A percentile compares a stretch with the other conserved stretches of the same genome.
These are phyloP conservation scores for Malania oleifera DNA, from an alignment of 164 flowering plant genomes.

Conservation along the genomic window DNA sequence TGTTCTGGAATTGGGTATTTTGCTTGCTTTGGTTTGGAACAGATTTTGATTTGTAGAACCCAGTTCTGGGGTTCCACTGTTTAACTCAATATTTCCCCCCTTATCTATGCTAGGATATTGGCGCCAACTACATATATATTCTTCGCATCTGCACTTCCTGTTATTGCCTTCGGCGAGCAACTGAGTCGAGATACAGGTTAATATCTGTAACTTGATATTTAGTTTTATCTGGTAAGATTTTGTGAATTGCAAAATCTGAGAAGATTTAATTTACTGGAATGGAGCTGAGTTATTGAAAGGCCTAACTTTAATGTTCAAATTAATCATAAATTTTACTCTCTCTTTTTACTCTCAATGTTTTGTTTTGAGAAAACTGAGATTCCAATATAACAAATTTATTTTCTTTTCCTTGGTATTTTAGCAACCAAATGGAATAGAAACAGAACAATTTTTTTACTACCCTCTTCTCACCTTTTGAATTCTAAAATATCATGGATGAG, in stretches of 20 bases:
- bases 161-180: constrained; percentile 51
- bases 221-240: no score
- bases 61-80: no score
- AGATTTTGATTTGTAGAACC: not conserved
- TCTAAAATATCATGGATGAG: not conserved
- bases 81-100: not conserved
- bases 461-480: not conserved
- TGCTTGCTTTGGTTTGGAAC: not conserved
- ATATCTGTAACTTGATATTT: not conserved
- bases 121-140: constrained; percentile 39
- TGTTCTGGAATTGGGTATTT: constrained; percentile 31
- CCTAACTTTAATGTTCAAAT: no score
- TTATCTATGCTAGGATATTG: constrained; percentile 29
- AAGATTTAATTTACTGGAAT: no score
- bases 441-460: not conserved
- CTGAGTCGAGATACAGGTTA: constrained; percentile 38
- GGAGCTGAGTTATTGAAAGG: no score
- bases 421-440: not conserved
- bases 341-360: no score
- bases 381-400: not conserved
- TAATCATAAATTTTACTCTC: no score
- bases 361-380: no score
- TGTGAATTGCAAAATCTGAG: no score
- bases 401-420: not conserved
- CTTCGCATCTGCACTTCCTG: constrained; percentile 57